Percentiles rank a stretch among this genome's conserved stretches.
Evolutionary conservation across 2,329 filamentous ascomycete species (phyloP).

Genomic region (Curvularia verruculosa): DNA sequence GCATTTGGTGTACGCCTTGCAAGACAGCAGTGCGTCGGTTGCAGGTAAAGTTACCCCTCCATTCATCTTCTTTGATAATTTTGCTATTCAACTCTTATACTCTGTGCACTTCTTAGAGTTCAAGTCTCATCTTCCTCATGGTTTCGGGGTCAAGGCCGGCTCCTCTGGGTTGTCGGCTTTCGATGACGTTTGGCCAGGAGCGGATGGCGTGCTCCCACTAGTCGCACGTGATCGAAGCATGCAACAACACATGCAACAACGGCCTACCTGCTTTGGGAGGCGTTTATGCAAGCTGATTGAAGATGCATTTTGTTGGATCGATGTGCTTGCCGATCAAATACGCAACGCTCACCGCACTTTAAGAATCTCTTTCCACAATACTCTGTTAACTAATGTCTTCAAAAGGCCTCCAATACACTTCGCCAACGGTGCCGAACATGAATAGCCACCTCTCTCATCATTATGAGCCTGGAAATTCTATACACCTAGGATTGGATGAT

Average conservation of each 20-base stretch:
- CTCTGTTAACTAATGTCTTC: conserved; percentile 32
- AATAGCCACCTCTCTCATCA: conserved; percentile 32
- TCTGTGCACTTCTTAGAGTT: conserved; percentile 8
- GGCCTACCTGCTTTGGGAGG: conserved; percentile 26
- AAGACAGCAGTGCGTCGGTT: conserved; percentile 28
- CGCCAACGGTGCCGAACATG: conserved; percentile 38
- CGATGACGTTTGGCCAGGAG: conserved; percentile 32
- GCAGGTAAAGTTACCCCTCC: conserved; percentile 29
- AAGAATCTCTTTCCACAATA: conserved; percentile 9
- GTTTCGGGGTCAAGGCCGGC: conserved; percentile 17
- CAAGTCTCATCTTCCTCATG: conserved; percentile 8
- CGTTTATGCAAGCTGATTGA: conserved; percentile 22
- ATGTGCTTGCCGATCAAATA: conserved; percentile 9
- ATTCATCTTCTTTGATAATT: conserved; percentile 3
- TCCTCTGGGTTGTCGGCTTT: conserved; percentile 21
- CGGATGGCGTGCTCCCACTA: conserved; percentile 28
- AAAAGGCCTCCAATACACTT: conserved; percentile 38
- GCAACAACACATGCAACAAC: conserved; percentile 14
- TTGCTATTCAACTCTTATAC: conserved; percentile 11
- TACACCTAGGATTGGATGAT: conserved; percentile 36
- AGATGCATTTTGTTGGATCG: conserved; percentile 6
- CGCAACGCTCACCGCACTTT: conserved; percentile 1
- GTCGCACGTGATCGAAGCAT: conserved; percentile 26
- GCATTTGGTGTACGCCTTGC: conserved; percentile 29
- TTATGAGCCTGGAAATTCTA: conserved; percentile 33